A percentile compares a stretch with the other conserved stretches of the same genome.
Evolutionary conservation across 768 basidiomycete species (phyloP).

Genomic region (Mycena capillaripes): DNA sequence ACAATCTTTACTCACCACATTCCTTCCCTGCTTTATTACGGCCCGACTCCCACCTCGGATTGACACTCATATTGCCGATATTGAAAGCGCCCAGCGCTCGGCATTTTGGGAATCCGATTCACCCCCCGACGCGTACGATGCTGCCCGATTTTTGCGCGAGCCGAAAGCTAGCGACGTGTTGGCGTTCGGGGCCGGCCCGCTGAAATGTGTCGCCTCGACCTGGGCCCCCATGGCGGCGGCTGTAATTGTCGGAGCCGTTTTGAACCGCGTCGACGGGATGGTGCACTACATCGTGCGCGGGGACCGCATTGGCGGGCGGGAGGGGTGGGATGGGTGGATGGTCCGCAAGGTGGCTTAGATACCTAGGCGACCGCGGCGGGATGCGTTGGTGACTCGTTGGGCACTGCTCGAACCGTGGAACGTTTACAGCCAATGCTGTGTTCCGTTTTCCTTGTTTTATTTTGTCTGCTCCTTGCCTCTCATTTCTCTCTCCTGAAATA

Average conservation of each 20-base stretch:
- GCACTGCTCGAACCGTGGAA: neutral
- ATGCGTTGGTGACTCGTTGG: neutral
- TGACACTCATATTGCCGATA: conserved; percentile 50
- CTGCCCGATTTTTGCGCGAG: conserved; percentile 50
- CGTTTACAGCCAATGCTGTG: neutral
- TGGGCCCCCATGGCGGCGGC: conserved; percentile 70
- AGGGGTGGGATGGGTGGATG: conserved; percentile 63
- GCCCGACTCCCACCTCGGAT: neutral
- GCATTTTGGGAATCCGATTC: conserved; percentile 51
- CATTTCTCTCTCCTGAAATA: neutral
- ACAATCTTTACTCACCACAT: neutral
- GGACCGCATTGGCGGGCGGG: conserved; percentile 50
- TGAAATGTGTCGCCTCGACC: conserved; percentile 61
- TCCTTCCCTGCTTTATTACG: conserved; percentile 26
- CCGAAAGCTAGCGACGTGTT: conserved; percentile 42
- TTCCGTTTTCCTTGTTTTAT: neutral
- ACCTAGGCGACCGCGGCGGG: neutral
- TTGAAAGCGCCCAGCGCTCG: conserved; percentile 52
- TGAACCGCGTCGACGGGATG: conserved; percentile 50
- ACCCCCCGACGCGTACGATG: conserved; percentile 55
- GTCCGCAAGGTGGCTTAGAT: conserved; percentile 18
- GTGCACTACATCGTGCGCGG: conserved; percentile 46
- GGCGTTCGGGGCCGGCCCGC: conserved; percentile 64
- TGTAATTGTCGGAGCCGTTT: conserved; percentile 58
- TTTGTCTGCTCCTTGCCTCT: neutral